Percentiles rank a stretch among this genome's conserved stretches.
Conservation (phyloP, 495 filamentous ascomycete genomes). For the Astrothelium macrocarpum region DNA sequence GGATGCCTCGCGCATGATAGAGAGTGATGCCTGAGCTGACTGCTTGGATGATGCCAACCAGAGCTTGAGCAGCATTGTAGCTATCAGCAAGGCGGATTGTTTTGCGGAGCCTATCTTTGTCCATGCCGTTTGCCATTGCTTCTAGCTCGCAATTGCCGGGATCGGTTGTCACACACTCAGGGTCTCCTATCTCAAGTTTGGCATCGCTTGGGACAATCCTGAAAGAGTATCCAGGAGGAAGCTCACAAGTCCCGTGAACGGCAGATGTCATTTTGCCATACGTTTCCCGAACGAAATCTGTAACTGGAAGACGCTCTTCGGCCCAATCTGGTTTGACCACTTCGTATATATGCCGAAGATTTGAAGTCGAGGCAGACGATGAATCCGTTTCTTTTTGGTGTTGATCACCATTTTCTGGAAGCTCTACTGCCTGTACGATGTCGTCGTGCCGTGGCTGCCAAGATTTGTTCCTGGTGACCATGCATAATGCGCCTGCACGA, state of each 20-base stretch:
- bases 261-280: neutral
- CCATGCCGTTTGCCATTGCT: too few relatives aligned
- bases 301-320: neutral
- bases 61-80: slow-evolving; percentile 27
- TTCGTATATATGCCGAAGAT: neutral
- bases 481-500: slow-evolving; percentile 28
- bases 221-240: neutral
- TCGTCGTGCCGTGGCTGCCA: slow-evolving; percentile 33
- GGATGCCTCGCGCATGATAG: slow-evolving; percentile 31
- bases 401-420: slow-evolving; percentile 14
- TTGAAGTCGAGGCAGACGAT: neutral
- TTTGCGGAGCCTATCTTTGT: neutral
- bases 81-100: slow-evolving; percentile 8
- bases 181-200: neutral
- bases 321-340: neutral
- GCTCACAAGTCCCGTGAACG: neutral
- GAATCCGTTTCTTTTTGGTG: slow-evolving; percentile 16
- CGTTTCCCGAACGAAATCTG: neutral
- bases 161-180: neutral
- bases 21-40: slow-evolving; percentile 32
- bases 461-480: slow-evolving; percentile 27
- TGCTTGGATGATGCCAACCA: slow-evolving; percentile 35
- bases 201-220: slow-evolving; percentile 1
- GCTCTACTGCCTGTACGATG: slow-evolving; percentile 17
- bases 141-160: neutral